Percentiles rank a stretch among this genome's conserved stretches.
These are phyloP conservation scores for Kuraishia hungarica DNA, from an alignment of 805 yeast species.

Conservation along the genomic window DNA sequence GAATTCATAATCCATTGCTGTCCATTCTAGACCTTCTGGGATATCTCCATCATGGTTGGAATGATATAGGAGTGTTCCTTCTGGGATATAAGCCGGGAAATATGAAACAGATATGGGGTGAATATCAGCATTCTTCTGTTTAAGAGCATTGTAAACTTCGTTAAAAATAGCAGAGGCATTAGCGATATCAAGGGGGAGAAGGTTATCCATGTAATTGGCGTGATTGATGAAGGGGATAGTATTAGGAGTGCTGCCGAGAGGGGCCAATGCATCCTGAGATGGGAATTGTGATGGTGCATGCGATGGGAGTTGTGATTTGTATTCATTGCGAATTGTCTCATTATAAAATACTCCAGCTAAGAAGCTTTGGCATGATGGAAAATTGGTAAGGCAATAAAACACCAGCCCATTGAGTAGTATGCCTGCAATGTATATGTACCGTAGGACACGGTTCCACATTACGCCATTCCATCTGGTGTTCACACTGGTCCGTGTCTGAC, in stretches of 20 bases:
- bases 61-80: constrained; percentile 51
- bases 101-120: constrained; percentile 50
- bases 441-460: neutral
- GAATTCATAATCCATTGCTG: constrained; percentile 58
- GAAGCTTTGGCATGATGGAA: no score
- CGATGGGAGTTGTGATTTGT: no score
- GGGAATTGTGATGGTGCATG: no score
- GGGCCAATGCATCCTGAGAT: neutral
- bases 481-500: no score
- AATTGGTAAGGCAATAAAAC: neutral
- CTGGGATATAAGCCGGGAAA: constrained; percentile 53
- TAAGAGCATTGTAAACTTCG: constrained; percentile 42
- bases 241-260: neutral
- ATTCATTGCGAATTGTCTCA: no score
- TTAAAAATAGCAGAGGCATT: constrained; percentile 52
- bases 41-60: constrained; percentile 31
- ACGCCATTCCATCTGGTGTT: no score
- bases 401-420: neutral
- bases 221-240: neutral
- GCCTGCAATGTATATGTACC: neutral
- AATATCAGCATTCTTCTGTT: constrained; percentile 41
- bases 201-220: constrained; percentile 14
- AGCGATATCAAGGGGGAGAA: constrained; percentile 25
- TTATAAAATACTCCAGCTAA: neutral
- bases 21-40: constrained; percentile 49